Base-by-base conservation (phyloP, 768 basidiomycete genomes). In the Auriscalpium microsporum region DNA sequence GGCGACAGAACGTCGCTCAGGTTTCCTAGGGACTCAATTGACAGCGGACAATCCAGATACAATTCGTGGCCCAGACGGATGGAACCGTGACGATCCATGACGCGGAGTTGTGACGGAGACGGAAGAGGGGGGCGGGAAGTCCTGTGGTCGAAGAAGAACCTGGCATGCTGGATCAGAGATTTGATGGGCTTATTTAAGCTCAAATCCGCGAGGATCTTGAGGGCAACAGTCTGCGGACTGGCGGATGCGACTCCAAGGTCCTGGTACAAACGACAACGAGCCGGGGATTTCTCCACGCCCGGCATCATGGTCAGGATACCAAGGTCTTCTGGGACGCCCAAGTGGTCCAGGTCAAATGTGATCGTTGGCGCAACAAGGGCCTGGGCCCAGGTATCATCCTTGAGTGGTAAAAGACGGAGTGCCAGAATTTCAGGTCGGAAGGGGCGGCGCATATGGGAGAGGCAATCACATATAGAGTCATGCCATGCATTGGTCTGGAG, bases 121-220 rank as follows among this genome's bases (percentile, higher is more conserved):
- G 56, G 58, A 52, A 60, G 57, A 1, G 28, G 46, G 11, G 7
- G 8, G 3, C 21, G 21, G 10, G 16, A 38, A 16, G 1, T 10
- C 19, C 58, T 57, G 19, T 60, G 33, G 16, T 58, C 58, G 21
- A 60, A 60, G 56, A 60, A 60, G 49, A 60, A 60, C 34, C 56
- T 44, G 2, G 58, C 58, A 16, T 60, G 53, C 16, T 28, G 8
- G n/a, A 60, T 9, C 8, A 52, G 53, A 8, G 35, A 33, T 8
- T 34, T 17, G n/a, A 60, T 40, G 28, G 6, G 35, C 6, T 48
- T 52, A 7, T 48, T 55, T 3, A 21, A 21, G 17, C 52, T 53
- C 21, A n/a, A 8, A 7, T 37, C 45, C 1, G n/a, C 16, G 7
- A 60, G 56, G n/a, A 60, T 60, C 40, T 44, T 60, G 2, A 2